A percentile compares a stretch with the other conserved stretches of the same genome.
phyloP scores from a whole-genome alignment of 345 rosid species.

The Carallia brachiata region DNA sequence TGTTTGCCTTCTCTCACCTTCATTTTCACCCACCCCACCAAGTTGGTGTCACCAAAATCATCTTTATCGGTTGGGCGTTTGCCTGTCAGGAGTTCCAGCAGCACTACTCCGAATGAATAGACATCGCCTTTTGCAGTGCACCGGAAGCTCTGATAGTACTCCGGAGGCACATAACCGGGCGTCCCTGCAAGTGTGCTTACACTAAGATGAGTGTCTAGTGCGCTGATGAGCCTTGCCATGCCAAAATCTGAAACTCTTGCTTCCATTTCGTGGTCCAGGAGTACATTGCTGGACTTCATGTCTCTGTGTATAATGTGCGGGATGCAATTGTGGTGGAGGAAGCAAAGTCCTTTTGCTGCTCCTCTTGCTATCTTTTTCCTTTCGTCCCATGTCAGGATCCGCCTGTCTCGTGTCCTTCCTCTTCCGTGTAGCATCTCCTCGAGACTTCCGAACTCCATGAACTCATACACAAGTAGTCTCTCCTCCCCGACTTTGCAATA shows the following conservation, averaged over 20 bases:
- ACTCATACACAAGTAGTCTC: constrained; percentile 88
- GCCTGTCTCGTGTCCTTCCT: constrained; percentile 46
- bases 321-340: constrained; percentile 92
- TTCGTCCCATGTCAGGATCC: constrained; percentile 69
- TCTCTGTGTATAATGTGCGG: constrained; percentile 95
- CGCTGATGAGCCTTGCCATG: constrained; percentile 95
- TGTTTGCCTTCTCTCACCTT: constrained; percentile 80
- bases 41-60: constrained; percentile 95
- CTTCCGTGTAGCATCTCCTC: constrained; percentile 92
- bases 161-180: constrained; percentile 95
- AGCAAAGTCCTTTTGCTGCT: constrained; percentile 91
- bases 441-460: constrained; percentile 86
- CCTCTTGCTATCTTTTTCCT: constrained; percentile 90
- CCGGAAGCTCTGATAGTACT: constrained; percentile 93
- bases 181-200: constrained; percentile 97
- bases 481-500: constrained; percentile 94
- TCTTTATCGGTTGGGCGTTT: constrained; percentile 93
- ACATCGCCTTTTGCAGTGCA: constrained; percentile 96
- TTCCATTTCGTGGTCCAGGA: constrained; percentile 89
- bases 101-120: constrained; percentile 85
- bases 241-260: constrained; percentile 96
- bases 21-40: constrained; percentile 96
- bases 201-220: constrained; percentile 90
- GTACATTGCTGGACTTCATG: constrained; percentile 94
- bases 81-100: constrained; percentile 83